Percentiles rank a stretch among this genome's conserved stretches.
These are phyloP conservation scores for Raffaelea arxii DNA, from an alignment of 2,329 filamentous ascomycete species.

Conservation along the genomic window DNA sequence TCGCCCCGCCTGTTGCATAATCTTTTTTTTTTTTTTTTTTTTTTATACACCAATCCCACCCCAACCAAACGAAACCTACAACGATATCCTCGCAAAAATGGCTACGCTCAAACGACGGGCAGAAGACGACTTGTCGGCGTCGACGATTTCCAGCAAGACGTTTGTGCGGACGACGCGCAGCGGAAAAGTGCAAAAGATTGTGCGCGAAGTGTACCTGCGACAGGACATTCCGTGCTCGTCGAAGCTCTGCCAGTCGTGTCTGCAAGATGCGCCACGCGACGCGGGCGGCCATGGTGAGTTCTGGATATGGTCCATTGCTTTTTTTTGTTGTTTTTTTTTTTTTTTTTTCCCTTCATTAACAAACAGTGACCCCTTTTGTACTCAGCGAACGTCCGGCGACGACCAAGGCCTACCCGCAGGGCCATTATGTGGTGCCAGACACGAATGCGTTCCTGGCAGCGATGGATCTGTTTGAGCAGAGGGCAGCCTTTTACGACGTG, in stretches of 20 bases:
- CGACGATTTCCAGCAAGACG: conserved; percentile 87
- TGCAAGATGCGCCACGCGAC: conserved; percentile 65
- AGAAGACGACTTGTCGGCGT: conserved; percentile 42
- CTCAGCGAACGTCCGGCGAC: conserved; percentile 82
- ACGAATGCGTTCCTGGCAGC: conserved; percentile 92
- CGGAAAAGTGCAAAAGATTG: conserved; percentile 98
- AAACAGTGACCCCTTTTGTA: conserved; percentile 66
- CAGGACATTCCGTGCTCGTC: conserved; percentile 98
- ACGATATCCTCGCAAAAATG: conserved; percentile 31
- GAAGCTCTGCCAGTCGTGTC: conserved; percentile 70
- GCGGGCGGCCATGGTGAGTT: conserved; percentile 63
- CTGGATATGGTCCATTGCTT: background rate
- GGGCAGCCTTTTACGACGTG: conserved; percentile 90
- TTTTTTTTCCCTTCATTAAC: conserved; percentile 10
- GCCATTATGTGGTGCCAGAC: conserved; percentile 91
- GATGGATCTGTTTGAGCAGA: conserved; percentile 95
- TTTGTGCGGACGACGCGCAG: conserved; percentile 91
- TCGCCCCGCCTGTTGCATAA: no score
- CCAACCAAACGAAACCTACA: no score
- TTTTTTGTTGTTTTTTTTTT: background rate
- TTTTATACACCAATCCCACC: no score
- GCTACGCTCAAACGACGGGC: conserved; percentile 54
- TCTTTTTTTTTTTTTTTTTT: no score
- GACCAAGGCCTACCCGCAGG: conserved; percentile 71
- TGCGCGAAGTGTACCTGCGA: conserved; percentile 88